Conservation (phyloP, 805 yeast species). For the Saccharomycopsis sp. region DNA sequence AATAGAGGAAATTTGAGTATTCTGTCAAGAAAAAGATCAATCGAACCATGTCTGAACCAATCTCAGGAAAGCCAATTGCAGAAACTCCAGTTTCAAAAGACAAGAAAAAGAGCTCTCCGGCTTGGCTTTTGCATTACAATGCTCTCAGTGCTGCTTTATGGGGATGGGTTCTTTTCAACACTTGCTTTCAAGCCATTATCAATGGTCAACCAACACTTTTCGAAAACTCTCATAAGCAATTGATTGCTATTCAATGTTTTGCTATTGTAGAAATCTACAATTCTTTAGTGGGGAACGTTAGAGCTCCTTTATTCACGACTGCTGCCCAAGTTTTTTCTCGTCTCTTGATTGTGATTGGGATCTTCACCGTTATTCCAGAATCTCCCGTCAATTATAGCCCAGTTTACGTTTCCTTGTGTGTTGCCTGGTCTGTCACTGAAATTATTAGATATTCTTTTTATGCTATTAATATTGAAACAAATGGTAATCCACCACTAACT, state of each 20-base stretch:
- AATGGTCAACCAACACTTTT: slow-evolving; percentile 60
- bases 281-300: slow-evolving; percentile 68
- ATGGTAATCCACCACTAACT: slow-evolving; percentile 42
- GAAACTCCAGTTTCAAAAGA: too few species aligned
- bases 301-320: slow-evolving; percentile 78
- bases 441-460: slow-evolving; percentile 82
- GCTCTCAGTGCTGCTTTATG: slow-evolving; percentile 43
- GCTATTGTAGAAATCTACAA: slow-evolving; percentile 79
- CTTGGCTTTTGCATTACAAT: slow-evolving; percentile 39
- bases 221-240: slow-evolving; percentile 43
- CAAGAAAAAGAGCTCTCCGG: too few species aligned
- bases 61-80: too few species aligned
- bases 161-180: slow-evolving; percentile 38
- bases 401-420: slow-evolving; percentile 55
- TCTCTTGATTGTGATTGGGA: slow-evolving; percentile 70
- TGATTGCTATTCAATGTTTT: slow-evolving; percentile 61
- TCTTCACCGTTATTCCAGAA: slow-evolving; percentile 64
- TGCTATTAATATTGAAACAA: slow-evolving; percentile 49
- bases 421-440: slow-evolving; percentile 95
- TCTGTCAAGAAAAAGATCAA: too few species aligned
- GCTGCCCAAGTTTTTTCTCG: slow-evolving; percentile 82
- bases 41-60: too few species aligned
- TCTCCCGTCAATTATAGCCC: slow-evolving; percentile 51
- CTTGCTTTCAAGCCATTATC: slow-evolving; percentile 29
- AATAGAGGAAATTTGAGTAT: too few species aligned